Conservation (phyloP, 2,329 filamentous ascomycete species). For the Pseudogymnoascus sp. region DNA sequence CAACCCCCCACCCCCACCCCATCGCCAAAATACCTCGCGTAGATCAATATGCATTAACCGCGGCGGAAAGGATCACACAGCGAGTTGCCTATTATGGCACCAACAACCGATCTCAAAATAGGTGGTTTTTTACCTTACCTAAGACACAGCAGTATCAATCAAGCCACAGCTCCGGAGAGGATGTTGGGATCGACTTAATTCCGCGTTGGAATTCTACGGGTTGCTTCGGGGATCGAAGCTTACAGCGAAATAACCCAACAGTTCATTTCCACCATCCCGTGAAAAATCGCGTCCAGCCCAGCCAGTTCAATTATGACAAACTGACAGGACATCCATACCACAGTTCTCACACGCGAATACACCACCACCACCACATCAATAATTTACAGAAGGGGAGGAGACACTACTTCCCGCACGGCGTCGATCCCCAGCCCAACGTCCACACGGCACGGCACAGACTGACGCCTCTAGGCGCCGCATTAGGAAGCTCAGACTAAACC, state of each 20-base stretch:
- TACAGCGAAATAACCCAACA: background rate
- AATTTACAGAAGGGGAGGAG: background rate
- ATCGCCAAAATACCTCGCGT: background rate
- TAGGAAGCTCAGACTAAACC: background rate
- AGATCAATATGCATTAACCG: background rate
- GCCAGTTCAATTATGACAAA: background rate
- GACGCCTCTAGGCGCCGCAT: background rate
- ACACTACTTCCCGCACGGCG: background rate
- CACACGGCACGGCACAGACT: background rate
- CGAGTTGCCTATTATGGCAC: background rate
- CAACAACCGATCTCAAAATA: background rate
- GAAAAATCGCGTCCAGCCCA: background rate
- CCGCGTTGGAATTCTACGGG: background rate
- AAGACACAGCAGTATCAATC: background rate
- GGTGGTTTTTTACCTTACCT: background rate
- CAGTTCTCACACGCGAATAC: background rate
- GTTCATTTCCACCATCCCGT: background rate
- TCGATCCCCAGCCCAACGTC: background rate
- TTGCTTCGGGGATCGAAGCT: background rate
- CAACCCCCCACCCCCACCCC: background rate
- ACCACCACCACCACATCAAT: background rate
- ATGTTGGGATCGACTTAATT: background rate
- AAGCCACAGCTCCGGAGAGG: background rate
- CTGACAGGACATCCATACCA: background rate
- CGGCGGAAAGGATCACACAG: background rate